A percentile compares a stretch with the other conserved stretches of the same genome.
These are phyloP conservation scores for Oryza nivara DNA, from an alignment of 176 grass and related monocot genomes.

Conservation along the genomic window DNA sequence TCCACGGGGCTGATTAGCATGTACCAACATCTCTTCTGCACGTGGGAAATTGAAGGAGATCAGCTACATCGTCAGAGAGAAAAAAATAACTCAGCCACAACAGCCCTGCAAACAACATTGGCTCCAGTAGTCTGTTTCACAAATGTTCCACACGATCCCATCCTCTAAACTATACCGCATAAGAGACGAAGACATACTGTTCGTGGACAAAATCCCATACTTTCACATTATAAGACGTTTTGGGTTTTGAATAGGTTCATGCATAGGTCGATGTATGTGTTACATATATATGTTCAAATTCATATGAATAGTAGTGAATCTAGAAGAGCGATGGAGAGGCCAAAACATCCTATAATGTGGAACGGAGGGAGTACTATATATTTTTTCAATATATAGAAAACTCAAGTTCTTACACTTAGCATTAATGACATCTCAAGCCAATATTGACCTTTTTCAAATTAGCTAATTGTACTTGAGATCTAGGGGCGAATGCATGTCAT, in stretches of 20 bases:
- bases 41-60: not conserved
- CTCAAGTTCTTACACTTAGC: not conserved
- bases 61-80: not conserved
- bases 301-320: too few species aligned
- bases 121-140: not conserved
- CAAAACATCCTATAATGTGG: too few species aligned
- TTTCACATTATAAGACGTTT: too few species aligned
- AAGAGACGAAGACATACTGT: not conserved
- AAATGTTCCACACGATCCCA: not conserved
- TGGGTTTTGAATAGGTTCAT: too few species aligned
- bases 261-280: too few species aligned
- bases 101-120: not conserved
- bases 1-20: constrained; percentile 1
- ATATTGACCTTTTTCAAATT: not conserved
- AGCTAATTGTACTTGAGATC: not conserved
- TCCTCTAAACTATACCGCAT: not conserved
- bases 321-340: too few species aligned
- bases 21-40: constrained; percentile 29
- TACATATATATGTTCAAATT: too few species aligned
- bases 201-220: not conserved
- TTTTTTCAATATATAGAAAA: not conserved
- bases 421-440: not conserved
- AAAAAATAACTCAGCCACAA: not conserved
- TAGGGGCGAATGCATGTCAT: not conserved
- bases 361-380: too few species aligned